Base-by-base conservation (phyloP, 2,329 filamentous ascomycete genomes). In the Clonostachys rosea region DNA sequence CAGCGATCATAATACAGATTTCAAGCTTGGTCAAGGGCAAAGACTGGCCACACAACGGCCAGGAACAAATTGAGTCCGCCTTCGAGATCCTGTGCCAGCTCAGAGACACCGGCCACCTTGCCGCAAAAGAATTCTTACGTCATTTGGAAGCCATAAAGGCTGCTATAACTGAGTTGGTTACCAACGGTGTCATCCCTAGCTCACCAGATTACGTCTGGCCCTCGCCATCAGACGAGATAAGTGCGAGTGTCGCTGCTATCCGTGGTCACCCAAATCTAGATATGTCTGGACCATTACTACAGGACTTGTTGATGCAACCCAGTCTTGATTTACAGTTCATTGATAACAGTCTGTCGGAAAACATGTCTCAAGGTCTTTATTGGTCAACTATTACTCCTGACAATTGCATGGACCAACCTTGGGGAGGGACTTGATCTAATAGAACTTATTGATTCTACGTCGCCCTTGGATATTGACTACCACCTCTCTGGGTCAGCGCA, bases 1-100 rank as follows among this genome's bases (percentile, higher is more conserved):
- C 70, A 0, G 62, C 69, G 3, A 71, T 66, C 0, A 64, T 74
- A 6, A 62, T 76, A 2, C 69, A 68, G 1, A 60, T 73, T 2
- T 73, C 73, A 3, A 70, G 65, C 37, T 54, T 74, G 0, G 55
- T 71, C 0, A 54, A 55, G 5, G 54, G 60, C 0, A 57, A 60
- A 5, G 54, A 62, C 9, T 59, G 56, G 3, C 24, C 24, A 3
- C 59, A 58, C n/a, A 69, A 73, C 35, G 70, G 73, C 35, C 55
- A 55, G 4, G 69, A 73, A 12, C 60, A 64, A 11, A 69, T 71
- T 18, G 64, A 72, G 20, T 60, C 64, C 2, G 67, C 67, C 0
- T 56, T 59, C 0, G 64, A 65, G 3, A 63, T 73, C 10, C 56
- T 74, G 1, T 58, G 61, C 1, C 65, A 70, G 37, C 53, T 74